Conservation (phyloP, 2,329 filamentous ascomycete genomes). For the Hymenoscyphus fructigenus region DNA sequence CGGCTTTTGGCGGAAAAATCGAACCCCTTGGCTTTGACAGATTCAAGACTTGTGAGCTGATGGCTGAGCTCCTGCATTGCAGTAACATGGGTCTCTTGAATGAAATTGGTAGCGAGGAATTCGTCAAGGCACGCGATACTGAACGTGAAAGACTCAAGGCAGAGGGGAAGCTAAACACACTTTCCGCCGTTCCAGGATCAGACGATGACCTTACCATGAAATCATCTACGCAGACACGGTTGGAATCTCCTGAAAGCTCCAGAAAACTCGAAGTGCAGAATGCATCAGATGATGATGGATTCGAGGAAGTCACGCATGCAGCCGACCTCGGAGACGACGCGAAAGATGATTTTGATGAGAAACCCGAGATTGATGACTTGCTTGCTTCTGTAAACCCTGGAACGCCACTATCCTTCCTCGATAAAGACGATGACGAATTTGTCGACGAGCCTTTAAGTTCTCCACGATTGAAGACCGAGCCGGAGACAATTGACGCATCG, state of each 20-base stretch:
- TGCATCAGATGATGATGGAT: conserved; percentile 82
- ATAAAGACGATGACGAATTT: conserved; percentile 70
- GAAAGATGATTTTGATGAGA: conserved; percentile 67
- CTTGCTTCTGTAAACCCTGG: conserved; percentile 36
- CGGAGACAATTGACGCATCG: conserved; percentile 52
- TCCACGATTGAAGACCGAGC: conserved; percentile 60
- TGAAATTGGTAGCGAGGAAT: conserved; percentile 82
- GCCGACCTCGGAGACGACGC: conserved; percentile 72
- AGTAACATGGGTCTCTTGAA: conserved; percentile 98
- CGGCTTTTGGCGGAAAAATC: conserved; percentile 87
- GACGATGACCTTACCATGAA: conserved; percentile 65
- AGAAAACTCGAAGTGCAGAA: conserved; percentile 77
- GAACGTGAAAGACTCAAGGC: conserved; percentile 78
- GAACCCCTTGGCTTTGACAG: conserved; percentile 95
- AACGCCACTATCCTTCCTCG: conserved; percentile 44
- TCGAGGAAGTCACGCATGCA: conserved; percentile 77
- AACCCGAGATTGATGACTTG: conserved; percentile 51
- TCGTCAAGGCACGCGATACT: conserved; percentile 75
- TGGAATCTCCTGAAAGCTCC: conserved; percentile 60
- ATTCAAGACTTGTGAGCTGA: conserved; percentile 98
- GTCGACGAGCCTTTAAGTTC: conserved; percentile 77
- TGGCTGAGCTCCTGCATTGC: conserved; percentile 96
- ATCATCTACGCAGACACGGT: conserved; percentile 46
- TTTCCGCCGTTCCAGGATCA: conserved; percentile 44
- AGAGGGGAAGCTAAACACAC: conserved; percentile 66